phyloP scores from a whole-genome alignment of 352 stramenopile genomes.

The Phytophthora litchii region DNA sequence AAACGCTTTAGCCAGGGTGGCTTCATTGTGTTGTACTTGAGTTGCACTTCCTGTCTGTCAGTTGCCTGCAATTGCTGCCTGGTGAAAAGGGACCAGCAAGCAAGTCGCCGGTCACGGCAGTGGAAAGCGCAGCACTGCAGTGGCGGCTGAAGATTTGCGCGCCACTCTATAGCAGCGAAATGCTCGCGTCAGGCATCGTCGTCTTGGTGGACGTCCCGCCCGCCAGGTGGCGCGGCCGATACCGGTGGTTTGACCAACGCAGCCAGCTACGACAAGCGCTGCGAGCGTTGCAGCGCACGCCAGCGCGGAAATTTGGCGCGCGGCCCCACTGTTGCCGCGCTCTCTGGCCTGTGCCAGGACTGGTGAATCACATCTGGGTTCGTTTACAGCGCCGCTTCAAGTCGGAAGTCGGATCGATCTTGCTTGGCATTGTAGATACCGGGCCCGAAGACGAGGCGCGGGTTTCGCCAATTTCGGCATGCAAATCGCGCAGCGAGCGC shows the following conservation, averaged over 20 bases:
- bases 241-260: slow-evolving; percentile 10
- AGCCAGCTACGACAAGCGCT: background rate
- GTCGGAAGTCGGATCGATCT: slow-evolving; percentile 11
- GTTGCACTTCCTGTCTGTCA: slow-evolving; percentile 3
- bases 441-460: slow-evolving; percentile 15
- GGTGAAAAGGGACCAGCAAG: slow-evolving; percentile 1
- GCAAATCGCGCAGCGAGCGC: slow-evolving; percentile 31
- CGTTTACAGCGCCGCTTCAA: slow-evolving; percentile 26
- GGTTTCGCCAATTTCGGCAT: slow-evolving; percentile 39
- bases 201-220: too few species aligned
- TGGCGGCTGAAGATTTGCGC: slow-evolving; percentile 17
- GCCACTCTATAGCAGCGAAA: slow-evolving; percentile 24
- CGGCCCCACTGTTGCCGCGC: background rate
- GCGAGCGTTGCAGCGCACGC: background rate
- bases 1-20: slow-evolving; percentile 22
- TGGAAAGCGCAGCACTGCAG: slow-evolving; percentile 6
- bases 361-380: slow-evolving; percentile 14
- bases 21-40: slow-evolving; percentile 4
- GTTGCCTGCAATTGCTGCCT: slow-evolving; percentile 9
- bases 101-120: background rate
- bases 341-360: slow-evolving; percentile 20
- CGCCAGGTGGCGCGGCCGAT: background rate
- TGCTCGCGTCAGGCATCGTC: background rate
- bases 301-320: slow-evolving; percentile 9
- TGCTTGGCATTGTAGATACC: slow-evolving; percentile 15